Base-by-base conservation (phyloP, 345 rosid species). In the Heritiera fomes region DNA sequence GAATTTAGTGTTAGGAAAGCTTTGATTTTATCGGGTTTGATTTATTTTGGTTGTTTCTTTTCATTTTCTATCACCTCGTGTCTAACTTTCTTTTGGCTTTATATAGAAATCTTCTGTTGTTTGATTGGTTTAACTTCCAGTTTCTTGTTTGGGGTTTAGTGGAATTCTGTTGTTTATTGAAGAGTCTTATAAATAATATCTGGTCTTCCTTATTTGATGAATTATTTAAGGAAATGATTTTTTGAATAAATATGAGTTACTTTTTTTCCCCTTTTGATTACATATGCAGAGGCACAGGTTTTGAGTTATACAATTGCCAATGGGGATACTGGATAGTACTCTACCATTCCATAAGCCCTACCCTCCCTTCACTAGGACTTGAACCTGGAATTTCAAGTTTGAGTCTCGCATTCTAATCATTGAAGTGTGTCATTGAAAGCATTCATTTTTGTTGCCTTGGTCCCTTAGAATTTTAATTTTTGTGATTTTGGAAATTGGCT, bases 11-110 rank as follows among this genome's bases (percentile, higher is more conserved):
- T 41, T 6, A 32, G 75, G 17, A 34, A n/a, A 23, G 67, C 9
- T 66, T 28, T 73, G 59, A 55, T 77, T 64, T 59, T 76, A 49
- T 56, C 58, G 64, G 76, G 43, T 78, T 71, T 79, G 8, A 7
- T 63, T 75, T 71, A 7, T 76, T 77, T 40, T 13, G 1, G 70
- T 32, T 49, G 8, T 55, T 55, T 56, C 20, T 32, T 49, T 52
- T 43, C 8, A 1, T 11, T 47, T 65, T 14, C 8, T 9, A 18
- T 40, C 43, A 12, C 62, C 77, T 47, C 28, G 14, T 61, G 30
- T 17, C 28, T 65, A 38, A 6, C 4, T 23, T 30, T 34, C 1
- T 5, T 6, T 55, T 43, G 45, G 5, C 4, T 60, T 23, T 50
- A 20, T 2, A 41, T 12, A 68, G 30, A 40, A 72, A 6, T 13